Percentiles rank a stretch among this genome's conserved stretches.
Conservation (phyloP, 768 basidiomycete genomes). For the Pleurotus salmoneostramineus region DNA sequence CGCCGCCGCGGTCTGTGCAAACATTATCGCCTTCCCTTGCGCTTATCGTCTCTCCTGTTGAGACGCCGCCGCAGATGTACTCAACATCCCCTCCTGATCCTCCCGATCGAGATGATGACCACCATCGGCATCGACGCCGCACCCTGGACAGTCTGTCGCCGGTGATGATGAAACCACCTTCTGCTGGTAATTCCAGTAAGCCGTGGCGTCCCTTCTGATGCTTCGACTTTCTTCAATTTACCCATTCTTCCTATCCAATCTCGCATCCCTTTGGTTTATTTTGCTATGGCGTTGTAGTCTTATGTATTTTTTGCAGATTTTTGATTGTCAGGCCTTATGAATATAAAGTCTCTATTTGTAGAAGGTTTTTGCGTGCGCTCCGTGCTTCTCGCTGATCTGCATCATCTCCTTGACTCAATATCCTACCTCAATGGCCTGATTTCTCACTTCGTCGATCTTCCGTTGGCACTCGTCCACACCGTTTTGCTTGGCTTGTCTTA, state of each 20-base stretch:
- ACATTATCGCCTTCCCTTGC: conserved; percentile 61
- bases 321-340: background rate
- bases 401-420: too few species aligned
- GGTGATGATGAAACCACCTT: background rate
- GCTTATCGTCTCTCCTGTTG: conserved; percentile 58
- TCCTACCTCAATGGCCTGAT: too few species aligned
- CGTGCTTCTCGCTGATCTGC: background rate
- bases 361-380: background rate
- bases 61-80: conserved; percentile 29
- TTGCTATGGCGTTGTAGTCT: background rate
- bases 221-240: background rate
- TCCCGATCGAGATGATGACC: background rate
- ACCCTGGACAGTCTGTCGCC: background rate
- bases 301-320: background rate
- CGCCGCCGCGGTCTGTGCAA: conserved; percentile 33
- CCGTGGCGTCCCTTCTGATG: conserved; percentile 4
- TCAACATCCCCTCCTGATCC: background rate
- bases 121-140: background rate
- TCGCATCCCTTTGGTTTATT: conserved; percentile 4
- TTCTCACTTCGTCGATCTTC: background rate
- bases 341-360: background rate
- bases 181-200: background rate
- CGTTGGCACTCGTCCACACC: background rate
- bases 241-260: conserved; percentile 2
- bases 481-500: background rate